Evolutionary conservation across 805 yeast genomes (phyloP).

Genomic region (Metschnikowia matae): DNA sequence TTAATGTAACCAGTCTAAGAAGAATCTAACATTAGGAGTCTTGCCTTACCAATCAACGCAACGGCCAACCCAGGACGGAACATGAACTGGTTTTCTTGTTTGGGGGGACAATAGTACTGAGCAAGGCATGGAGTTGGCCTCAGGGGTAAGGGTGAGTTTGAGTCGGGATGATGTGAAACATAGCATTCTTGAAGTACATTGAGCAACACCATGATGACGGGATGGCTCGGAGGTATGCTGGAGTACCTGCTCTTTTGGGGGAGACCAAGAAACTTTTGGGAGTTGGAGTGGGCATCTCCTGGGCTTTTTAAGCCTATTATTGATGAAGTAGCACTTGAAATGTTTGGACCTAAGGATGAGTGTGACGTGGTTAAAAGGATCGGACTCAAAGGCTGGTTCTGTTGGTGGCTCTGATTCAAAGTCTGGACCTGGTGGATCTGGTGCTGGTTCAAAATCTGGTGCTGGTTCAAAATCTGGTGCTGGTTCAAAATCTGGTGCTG

Average conservation of each 20-base stretch:
- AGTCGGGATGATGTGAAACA: slow-evolving; percentile 60
- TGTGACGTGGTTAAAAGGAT: slow-evolving; percentile 71
- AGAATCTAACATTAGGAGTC: too few relatives aligned
- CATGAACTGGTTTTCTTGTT: too few relatives aligned
- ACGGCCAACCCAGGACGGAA: too few relatives aligned
- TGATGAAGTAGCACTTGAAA: slow-evolving; percentile 66
- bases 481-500: neutral
- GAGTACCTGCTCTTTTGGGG: slow-evolving; percentile 73
- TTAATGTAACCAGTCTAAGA: too few relatives aligned
- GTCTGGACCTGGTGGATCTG: too few relatives aligned
- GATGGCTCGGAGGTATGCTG: slow-evolving; percentile 68
- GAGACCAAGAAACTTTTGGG: slow-evolving; percentile 68
- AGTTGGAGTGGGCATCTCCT: slow-evolving; percentile 90
- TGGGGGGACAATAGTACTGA: slow-evolving; percentile 40
- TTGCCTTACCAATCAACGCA: too few relatives aligned
- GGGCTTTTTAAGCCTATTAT: slow-evolving; percentile 80
- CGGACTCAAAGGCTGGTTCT: too few relatives aligned
- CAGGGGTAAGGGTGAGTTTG: slow-evolving; percentile 78
- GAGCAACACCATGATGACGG: slow-evolving; percentile 56
- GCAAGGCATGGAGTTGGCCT: slow-evolving; percentile 52
- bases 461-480: too few relatives aligned
- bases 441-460: too few relatives aligned
- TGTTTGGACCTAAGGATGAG: slow-evolving; percentile 94
- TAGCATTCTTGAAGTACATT: slow-evolving; percentile 58
- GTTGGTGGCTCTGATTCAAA: too few relatives aligned